Conservation (phyloP, 2,329 filamentous ascomycete genomes). For the Xylariaceae sp. region DNA sequence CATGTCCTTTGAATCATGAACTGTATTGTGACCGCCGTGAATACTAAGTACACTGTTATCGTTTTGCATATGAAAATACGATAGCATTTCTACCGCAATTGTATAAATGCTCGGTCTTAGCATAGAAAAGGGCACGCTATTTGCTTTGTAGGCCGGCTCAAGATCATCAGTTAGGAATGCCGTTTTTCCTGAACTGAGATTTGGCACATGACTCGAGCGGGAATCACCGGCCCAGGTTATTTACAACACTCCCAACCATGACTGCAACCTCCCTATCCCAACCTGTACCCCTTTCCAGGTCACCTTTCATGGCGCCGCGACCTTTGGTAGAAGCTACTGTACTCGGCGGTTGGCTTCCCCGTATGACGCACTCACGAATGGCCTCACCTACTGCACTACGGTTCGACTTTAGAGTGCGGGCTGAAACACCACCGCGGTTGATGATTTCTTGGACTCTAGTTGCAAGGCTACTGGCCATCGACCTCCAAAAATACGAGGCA, state of each 20-base stretch:
- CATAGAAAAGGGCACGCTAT: too few relatives aligned
- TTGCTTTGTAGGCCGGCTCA: too few relatives aligned
- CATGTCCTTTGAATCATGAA: too few relatives aligned
- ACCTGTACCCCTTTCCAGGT: slow-evolving; percentile 44
- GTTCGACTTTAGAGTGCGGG: slow-evolving; percentile 74
- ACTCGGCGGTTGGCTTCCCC: slow-evolving; percentile 66
- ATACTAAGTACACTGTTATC: too few relatives aligned
- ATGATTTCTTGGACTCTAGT: slow-evolving; percentile 80
- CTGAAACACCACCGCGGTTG: slow-evolving; percentile 75
- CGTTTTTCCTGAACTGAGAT: too few relatives aligned
- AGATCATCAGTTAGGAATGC: too few relatives aligned
- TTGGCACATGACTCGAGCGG: too few relatives aligned
- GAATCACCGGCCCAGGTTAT: slow-evolving; percentile 48
- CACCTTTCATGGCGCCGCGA: slow-evolving; percentile 37
- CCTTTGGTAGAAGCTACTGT: slow-evolving; percentile 43
- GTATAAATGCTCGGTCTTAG: too few relatives aligned
- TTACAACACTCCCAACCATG: slow-evolving; percentile 82
- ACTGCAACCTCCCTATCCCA: slow-evolving; percentile 94
- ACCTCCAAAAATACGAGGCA: slow-evolving; percentile 90
- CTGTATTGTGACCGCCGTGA: too few relatives aligned
- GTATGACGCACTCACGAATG: slow-evolving; percentile 77
- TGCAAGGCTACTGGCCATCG: slow-evolving; percentile 73
- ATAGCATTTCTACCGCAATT: too few relatives aligned
- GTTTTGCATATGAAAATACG: too few relatives aligned
- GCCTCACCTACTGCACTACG: slow-evolving; percentile 70